phyloP scores from a whole-genome alignment of 306 rosid genomes.

The Geum urbanum region DNA sequence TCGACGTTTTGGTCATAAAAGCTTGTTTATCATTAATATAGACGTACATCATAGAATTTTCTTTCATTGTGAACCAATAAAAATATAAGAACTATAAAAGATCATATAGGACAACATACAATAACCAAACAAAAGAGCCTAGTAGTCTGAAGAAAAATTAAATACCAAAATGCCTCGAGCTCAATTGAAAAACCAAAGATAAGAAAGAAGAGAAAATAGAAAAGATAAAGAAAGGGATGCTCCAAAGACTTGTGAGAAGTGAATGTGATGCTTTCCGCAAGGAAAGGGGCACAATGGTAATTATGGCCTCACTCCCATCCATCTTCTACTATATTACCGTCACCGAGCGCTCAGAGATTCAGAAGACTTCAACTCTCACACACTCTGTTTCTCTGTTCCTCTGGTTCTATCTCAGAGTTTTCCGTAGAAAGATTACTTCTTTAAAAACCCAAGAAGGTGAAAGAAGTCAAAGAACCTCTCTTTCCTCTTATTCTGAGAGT shows the following conservation, averaged over 20 bases:
- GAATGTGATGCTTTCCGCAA: not conserved
- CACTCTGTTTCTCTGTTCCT: not conserved
- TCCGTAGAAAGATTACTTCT: not conserved
- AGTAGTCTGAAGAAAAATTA: not conserved
- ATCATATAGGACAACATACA: not conserved
- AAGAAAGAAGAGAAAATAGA: not conserved
- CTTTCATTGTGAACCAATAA: not conserved
- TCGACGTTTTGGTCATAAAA: too few species aligned
- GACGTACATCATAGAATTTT: too few species aligned
- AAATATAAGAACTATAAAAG: not conserved
- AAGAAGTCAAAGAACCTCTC: not conserved
- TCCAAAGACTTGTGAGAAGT: not conserved
- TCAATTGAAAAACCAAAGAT: not conserved
- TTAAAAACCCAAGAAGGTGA: not conserved
- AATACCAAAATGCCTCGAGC: not conserved
- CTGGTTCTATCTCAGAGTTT: not conserved
- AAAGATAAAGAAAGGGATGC: not conserved
- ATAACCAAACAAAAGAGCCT: not conserved
- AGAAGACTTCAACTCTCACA: not conserved
- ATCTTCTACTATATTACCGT: slow-evolving; percentile 19
- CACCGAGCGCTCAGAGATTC: not conserved
- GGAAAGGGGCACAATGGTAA: slow-evolving; percentile 29
- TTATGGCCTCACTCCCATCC: not conserved
- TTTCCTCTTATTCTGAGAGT: slow-evolving; percentile 51
- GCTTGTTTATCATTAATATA: too few species aligned